These are phyloP conservation scores for Pisolithus tinctorius DNA, from an alignment of 768 basidiomycete genomes.

Conservation along the genomic window DNA sequence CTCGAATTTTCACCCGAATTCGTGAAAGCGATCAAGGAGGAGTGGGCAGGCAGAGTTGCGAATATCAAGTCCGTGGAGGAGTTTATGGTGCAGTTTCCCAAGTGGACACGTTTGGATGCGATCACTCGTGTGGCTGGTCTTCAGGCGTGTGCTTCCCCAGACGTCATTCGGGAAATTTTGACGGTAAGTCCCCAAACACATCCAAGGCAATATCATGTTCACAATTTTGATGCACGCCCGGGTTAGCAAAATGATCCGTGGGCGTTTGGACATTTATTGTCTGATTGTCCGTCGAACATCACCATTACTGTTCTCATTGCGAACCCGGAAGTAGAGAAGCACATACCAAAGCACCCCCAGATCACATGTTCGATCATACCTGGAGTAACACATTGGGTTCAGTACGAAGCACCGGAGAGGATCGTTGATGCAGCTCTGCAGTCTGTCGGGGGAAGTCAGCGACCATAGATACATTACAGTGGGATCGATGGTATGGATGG, in stretches of 20 bases:
- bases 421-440: constrained; percentile 11
- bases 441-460: neutral
- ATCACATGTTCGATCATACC: constrained; percentile 7
- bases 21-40: neutral
- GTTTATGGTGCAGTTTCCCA: constrained; percentile 6
- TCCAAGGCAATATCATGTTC: neutral
- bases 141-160: constrained; percentile 4
- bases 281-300: constrained; percentile 5
- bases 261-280: constrained; percentile 8
- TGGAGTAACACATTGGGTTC: constrained; percentile 20
- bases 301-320: constrained; percentile 11
- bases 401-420: constrained; percentile 18
- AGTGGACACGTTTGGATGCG: constrained; percentile 11
- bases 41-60: neutral
- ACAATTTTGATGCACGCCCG: neutral
- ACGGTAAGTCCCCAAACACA: constrained; percentile 1
- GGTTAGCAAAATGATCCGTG: constrained; percentile 12
- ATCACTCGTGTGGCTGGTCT: constrained; percentile 9
- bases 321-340: constrained; percentile 6
- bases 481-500: no score
- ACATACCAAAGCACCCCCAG: constrained; percentile 11
- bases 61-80: constrained; percentile 5
- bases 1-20: constrained; percentile 2
- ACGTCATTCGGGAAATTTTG: constrained; percentile 2
- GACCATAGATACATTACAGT: no score